Evolutionary conservation across 805 yeast genomes (phyloP).

Genomic region (Candida khao-thaluensis): DNA sequence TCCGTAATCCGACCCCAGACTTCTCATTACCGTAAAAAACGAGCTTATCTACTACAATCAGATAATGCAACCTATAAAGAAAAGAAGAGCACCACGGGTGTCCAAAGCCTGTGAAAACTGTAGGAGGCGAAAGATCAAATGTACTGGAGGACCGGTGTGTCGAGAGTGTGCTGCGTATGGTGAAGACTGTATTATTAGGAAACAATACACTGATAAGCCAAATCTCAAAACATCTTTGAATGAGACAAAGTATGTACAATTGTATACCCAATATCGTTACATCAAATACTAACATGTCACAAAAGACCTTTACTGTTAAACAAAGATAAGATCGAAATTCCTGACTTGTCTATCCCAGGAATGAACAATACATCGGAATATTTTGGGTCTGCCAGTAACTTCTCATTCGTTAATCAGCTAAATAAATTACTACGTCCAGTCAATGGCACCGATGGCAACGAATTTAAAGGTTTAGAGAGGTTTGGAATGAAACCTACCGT

Average conservation of each 20-base stretch:
- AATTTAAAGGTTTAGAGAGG: slow-evolving; percentile 18
- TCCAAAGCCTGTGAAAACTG: slow-evolving; percentile 18
- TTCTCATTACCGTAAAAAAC: no score
- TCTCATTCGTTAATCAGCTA: slow-evolving; percentile 22
- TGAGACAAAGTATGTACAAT: neutral
- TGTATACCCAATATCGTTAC: no score
- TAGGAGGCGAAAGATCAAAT: slow-evolving; percentile 16
- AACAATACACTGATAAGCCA: slow-evolving; percentile 1
- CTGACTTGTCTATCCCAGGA: slow-evolving; percentile 10
- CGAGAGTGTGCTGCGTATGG: slow-evolving; percentile 17
- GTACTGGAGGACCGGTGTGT: slow-evolving; percentile 14
- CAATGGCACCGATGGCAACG: slow-evolving; percentile 10
- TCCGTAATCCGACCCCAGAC: no score
- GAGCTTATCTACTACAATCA: no score
- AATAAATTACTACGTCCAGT: slow-evolving; percentile 16
- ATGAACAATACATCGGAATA: slow-evolving; percentile 15
- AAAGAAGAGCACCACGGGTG: slow-evolving; percentile 5
- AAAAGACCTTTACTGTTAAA: neutral
- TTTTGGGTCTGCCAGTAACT: slow-evolving; percentile 24
- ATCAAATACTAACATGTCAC: no score
- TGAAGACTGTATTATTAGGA: slow-evolving; percentile 16
- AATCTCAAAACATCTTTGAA: neutral
- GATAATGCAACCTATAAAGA: slow-evolving; percentile 6
- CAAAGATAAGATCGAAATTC: slow-evolving; percentile 9
- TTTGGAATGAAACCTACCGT: slow-evolving; percentile 20